phyloP scores from a whole-genome alignment of 2,329 filamentous ascomycete genomes.

The Teratosphaeria pseudoeucalypti region DNA sequence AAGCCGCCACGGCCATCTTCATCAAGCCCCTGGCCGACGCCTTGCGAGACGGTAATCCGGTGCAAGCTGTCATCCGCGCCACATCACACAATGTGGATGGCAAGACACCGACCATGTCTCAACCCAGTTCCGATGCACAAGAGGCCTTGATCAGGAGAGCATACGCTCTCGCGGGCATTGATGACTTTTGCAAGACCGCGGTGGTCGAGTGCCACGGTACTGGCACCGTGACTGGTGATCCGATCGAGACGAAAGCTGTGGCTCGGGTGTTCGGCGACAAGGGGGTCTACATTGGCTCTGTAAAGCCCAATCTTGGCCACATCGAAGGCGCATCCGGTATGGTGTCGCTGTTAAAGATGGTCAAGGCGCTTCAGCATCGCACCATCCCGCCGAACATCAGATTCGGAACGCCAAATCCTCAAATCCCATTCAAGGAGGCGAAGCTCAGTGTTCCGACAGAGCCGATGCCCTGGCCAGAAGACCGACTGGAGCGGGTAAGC shows the following conservation, averaged over 20 bases:
- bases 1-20: background rate
- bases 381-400: background rate
- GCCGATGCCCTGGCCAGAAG: background rate
- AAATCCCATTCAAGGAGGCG: background rate
- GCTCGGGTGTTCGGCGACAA: background rate
- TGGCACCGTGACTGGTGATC: background rate
- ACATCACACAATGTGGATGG: background rate
- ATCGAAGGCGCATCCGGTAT: background rate
- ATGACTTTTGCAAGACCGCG: background rate
- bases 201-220: background rate
- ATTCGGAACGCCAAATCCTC: background rate
- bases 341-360: background rate
- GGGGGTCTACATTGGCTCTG: background rate
- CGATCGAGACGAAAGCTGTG: background rate
- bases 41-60: background rate
- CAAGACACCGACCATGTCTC: background rate
- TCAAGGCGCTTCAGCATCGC: background rate
- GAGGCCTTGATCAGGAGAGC: background rate
- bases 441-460: background rate
- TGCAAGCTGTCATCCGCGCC: background rate
- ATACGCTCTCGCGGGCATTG: background rate
- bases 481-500: background rate
- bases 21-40: background rate
- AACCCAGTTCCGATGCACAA: background rate
- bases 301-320: background rate